A percentile compares a stretch with the other conserved stretches of the same genome.
Conservation (phyloP, 257 asterid genomes). For the Solanum arcanum region DNA sequence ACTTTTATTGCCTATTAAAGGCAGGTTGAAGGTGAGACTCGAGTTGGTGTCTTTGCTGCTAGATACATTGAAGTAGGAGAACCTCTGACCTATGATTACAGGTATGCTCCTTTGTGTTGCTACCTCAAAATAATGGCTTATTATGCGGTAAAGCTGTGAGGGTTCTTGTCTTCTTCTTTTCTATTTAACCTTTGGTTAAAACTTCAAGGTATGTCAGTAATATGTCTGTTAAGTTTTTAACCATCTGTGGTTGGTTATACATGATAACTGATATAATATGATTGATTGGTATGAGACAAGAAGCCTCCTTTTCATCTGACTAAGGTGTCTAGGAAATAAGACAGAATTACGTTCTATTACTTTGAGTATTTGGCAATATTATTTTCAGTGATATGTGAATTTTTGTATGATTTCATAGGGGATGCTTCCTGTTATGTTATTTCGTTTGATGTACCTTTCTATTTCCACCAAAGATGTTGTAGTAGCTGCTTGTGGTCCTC, state of each 20-base stretch:
- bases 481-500: not conserved
- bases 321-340: not conserved
- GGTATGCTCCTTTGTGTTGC: constrained; percentile 33
- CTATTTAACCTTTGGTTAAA: not conserved
- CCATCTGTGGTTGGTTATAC: not conserved
- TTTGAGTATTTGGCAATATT: not conserved
- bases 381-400: not conserved
- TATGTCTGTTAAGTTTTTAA: not conserved
- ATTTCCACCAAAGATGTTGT: not conserved
- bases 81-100: constrained; percentile 80
- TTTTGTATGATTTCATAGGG: not conserved
- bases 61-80: constrained; percentile 66
- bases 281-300: not conserved
- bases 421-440: not conserved
- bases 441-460: not conserved
- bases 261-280: not conserved
- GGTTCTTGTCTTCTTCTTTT: not conserved
- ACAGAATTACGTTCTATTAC: not conserved
- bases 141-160: not conserved
- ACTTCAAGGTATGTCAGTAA: not conserved
- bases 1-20: constrained; percentile 20
- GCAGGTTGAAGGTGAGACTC: constrained; percentile 88
- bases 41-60: constrained; percentile 90
- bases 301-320: not conserved
- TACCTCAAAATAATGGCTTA: not conserved